Evolutionary conservation across 169 alveolate species (phyloP), one percentile per base, ranked within the genome.

Genomic region (Cryptosporidium canis): DNA sequence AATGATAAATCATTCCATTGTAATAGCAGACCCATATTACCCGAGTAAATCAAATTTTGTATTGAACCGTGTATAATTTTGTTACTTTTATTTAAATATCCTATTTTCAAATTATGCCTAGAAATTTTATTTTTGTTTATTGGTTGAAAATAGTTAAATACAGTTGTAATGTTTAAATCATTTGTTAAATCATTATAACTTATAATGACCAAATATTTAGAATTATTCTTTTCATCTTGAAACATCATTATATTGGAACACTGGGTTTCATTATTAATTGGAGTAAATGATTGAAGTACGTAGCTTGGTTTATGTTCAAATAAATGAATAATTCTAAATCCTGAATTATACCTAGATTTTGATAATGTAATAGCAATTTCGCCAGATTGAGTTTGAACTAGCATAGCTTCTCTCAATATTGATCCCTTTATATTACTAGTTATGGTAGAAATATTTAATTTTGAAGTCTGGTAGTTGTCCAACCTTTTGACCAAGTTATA

Each of bases 1-100:
- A 58, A 27, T 21, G 33, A 24, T 11, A 58, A 77, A 58, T 77
- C 87, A 29, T 77, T 27, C 70, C 70, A 77, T 21, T 58, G 87
- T 4, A 77, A 27, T 58, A 77, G 18, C 44, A 77, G 43, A 14
- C 45, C 77, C 21, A 33, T 44, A 37, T 61, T 77, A 21, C 8
- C 14, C 7, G 72, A 43, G 9, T 43, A 33, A 7, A 66, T 21
- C 8, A 53, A 41, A 27, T 61, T 43, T 7, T 24, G 21, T 18
- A 77, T 77, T 41, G 56, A n/a, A 3, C 87, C 87, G 21, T 77
- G 87, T 12, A 18, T 18, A 16, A 77, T 56, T 21, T 21, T 39
- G 18, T 56, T 37, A 6, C 8, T 66, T 29, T 70, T 70, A 47
- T 31, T 18, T 5, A 31, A 31, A 14, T 70, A 70, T 35, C 53